A percentile compares a stretch with the other conserved stretches of the same genome.
These are phyloP conservation scores for Suillus weaverae DNA, from an alignment of 768 basidiomycete species.

Conservation along the genomic window DNA sequence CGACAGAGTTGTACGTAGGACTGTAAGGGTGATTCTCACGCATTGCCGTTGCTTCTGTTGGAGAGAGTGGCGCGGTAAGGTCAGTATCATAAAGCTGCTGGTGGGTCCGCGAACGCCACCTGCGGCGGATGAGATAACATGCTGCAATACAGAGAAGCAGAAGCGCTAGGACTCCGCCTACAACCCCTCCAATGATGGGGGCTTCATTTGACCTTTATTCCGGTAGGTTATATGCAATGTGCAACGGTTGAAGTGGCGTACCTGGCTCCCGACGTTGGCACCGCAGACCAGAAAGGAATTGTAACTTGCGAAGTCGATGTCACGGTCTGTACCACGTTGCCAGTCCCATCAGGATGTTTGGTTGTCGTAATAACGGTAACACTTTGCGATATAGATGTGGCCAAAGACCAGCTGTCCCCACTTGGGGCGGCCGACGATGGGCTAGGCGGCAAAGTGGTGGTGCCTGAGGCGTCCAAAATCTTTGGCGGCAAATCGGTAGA, in stretches of 20 bases:
- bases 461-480: too few relatives aligned
- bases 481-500: too few relatives aligned
- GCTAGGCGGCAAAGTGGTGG: too few relatives aligned
- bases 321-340: too few relatives aligned
- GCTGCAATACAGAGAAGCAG: neutral
- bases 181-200: slow-evolving; percentile 9
- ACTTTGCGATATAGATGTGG: too few relatives aligned
- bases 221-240: neutral
- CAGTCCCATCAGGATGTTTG: too few relatives aligned
- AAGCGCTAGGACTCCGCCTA: slow-evolving; percentile 6
- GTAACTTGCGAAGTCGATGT: too few relatives aligned
- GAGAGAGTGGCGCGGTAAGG: neutral
- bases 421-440: too few relatives aligned
- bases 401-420: too few relatives aligned
- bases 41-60: neutral
- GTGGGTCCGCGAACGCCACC: neutral
- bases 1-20: neutral
- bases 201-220: slow-evolving; percentile 3
- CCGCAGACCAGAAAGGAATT: neutral
- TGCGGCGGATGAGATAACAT: slow-evolving; percentile 6
- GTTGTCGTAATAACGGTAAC: too few relatives aligned
- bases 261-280: neutral
- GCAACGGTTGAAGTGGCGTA: neutral
- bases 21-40: slow-evolving; percentile 4
- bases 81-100: slow-evolving; percentile 5